phyloP scores from a whole-genome alignment of 1,284 basidiomycete genomes.

The Pseudozyma pruni region DNA sequence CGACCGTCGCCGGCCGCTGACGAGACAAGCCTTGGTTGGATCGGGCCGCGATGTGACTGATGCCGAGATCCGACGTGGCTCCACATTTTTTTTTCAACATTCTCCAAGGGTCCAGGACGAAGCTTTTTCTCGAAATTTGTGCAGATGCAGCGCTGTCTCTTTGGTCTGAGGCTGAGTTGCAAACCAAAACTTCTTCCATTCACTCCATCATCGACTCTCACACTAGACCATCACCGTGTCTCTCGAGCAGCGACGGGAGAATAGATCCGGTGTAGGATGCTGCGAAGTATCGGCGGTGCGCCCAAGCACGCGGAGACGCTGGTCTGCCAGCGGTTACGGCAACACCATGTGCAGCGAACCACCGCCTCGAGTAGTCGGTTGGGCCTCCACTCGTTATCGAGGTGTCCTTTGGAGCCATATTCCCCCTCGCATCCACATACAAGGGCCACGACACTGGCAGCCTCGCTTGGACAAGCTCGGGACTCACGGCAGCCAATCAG shows the following conservation, averaged over 20 bases:
- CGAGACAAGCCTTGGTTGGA: no score
- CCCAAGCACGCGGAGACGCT: constrained; percentile 12
- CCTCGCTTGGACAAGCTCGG: not conserved
- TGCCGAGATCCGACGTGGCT: constrained; percentile 18
- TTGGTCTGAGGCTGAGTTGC: not conserved
- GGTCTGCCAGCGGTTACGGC: constrained; percentile 1
- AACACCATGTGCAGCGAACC: not conserved
- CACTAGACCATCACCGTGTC: no score
- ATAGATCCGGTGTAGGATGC: constrained; percentile 10
- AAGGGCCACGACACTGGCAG: no score
- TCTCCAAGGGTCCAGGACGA: not conserved
- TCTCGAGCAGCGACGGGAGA: no score
- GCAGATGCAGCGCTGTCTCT: no score
- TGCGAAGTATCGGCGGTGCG: constrained; percentile 19
- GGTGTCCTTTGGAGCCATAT: no score
- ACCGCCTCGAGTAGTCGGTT: not conserved
- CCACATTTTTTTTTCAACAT: constrained; percentile 9
- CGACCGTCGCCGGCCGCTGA: no score
- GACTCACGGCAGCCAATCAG: not conserved
- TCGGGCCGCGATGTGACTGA: not conserved
- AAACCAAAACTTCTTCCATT: not conserved
- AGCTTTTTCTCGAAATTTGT: constrained; percentile 1
- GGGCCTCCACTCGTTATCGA: not conserved
- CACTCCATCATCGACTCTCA: not conserved
- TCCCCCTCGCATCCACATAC: no score